Evolutionary conservation across 768 basidiomycete genomes (phyloP), one percentile per base, ranked within the genome.

Genomic region (Pleurotus platypus): DNA sequence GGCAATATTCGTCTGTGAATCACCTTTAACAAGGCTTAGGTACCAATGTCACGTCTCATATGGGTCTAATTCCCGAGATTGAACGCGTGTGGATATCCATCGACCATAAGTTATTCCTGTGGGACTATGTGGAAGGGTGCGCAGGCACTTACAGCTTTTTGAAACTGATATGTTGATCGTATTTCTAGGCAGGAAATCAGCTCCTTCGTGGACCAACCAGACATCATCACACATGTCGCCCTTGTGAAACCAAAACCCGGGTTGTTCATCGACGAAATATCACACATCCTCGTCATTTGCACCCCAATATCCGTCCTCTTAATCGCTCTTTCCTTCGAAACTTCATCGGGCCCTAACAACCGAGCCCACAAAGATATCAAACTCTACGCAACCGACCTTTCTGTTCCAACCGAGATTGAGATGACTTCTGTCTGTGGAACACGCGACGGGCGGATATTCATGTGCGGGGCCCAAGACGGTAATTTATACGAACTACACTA

Each of bases 41-140:
- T 56, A 79, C 83, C 37, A 86, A 76, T 64, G 82, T 89, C 55
- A 83, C 83, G 22, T 85, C 90, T 15, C 87, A 90, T 65, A 89
- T 97, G 89, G 95, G 95, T 8, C 72, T 99, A 54, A 82, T 98
- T 67, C 87, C 94, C 22, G 91, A 95, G 64, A 91, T 98, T 60
- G 93, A 96, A 63, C 83, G 94, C 46, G 94, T 90, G 0, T 99
- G 94, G 94, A 89, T 98, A 61, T 89, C 92, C 8, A 89, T 96
- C 57, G 94, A 98, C 73, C 87, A 94, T 70, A 92, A 92, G 64
- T 77, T 99, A 35, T 92, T 97, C 65, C 75, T 99, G 20, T 98
- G 97, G 97, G 94, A 99, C 70, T 99, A 97, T 69, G 75, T 86
- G 37, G 91, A 96, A 63, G 92, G 94, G 95, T 96, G 62, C 56